Conservation (phyloP, 108 stramenopile genomes). For the Schizochytrium sp. region DNA sequence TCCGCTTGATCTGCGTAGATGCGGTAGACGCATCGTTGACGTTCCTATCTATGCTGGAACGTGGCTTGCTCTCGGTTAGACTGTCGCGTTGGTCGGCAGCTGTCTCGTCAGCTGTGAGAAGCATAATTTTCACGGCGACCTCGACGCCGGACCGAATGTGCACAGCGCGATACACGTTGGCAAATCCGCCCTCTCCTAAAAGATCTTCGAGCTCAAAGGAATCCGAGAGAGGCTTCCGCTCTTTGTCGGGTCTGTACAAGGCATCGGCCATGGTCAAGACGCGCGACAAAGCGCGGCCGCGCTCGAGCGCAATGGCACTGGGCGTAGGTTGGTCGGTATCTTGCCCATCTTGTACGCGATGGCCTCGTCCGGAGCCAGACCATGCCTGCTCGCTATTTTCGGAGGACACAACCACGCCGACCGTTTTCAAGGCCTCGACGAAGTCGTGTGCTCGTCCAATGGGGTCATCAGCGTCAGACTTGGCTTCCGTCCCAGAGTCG, state of each 20-base stretch:
- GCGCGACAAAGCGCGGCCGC: not conserved
- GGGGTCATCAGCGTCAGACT: no score
- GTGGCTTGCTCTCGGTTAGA: not conserved
- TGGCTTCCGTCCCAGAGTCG: no score
- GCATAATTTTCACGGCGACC: constrained; percentile 9
- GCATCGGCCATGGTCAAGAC: not conserved
- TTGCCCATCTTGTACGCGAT: no score
- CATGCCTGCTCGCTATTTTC: not conserved
- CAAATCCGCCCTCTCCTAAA: not conserved
- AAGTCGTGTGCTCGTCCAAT: no score
- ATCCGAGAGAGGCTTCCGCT: not conserved
- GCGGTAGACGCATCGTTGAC: not conserved
- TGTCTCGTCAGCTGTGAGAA: not conserved
- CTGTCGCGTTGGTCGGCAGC: not conserved
- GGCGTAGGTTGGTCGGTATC: not conserved
- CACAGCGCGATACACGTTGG: not conserved
- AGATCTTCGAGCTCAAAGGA: not conserved
- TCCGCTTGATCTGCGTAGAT: not conserved
- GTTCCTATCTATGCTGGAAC: not conserved
- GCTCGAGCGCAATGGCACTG: not conserved
- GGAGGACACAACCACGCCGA: no score
- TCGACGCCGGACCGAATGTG: not conserved
- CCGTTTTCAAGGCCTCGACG: no score
- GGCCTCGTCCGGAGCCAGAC: no score
- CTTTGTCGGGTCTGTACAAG: not conserved